These are phyloP conservation scores for Canariomyces notabilis DNA, from an alignment of 2,329 filamentous ascomycete genomes.

Conservation along the genomic window DNA sequence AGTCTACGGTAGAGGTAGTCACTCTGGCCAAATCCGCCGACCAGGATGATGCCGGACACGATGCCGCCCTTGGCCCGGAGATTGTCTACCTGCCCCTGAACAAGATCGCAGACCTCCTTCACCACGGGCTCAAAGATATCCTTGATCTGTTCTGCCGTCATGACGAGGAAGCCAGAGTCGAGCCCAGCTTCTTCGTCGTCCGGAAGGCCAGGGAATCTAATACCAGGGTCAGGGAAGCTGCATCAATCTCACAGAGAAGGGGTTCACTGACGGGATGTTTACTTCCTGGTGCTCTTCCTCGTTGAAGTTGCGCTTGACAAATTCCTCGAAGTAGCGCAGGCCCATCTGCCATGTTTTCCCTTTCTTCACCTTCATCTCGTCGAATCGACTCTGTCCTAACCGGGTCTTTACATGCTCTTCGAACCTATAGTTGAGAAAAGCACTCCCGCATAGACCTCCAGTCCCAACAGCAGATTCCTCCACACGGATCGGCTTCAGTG, in stretches of 20 bases:
- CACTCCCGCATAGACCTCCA: conserved; percentile 71
- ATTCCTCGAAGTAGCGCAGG: conserved; percentile 75
- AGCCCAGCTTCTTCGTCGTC: conserved; percentile 71
- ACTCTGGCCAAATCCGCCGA: conserved; percentile 77
- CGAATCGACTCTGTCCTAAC: conserved; percentile 62
- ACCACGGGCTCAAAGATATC: conserved; percentile 72
- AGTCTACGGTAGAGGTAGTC: conserved; percentile 69
- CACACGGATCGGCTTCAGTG: conserved; percentile 64
- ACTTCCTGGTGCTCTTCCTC: conserved; percentile 72
- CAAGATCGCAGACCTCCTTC: conserved; percentile 63
- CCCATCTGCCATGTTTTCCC: conserved; percentile 77
- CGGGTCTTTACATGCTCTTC: conserved; percentile 68
- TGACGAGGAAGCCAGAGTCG: conserved; percentile 70
- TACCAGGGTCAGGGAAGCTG: conserved; percentile 20
- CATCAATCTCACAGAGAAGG: background rate
- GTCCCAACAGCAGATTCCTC: conserved; percentile 77
- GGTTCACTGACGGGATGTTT: conserved; percentile 59
- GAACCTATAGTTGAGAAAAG: conserved; percentile 75
- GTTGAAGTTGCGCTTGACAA: conserved; percentile 79
- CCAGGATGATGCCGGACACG: conserved; percentile 71
- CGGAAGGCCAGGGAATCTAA: conserved; percentile 65
- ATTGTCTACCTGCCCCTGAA: conserved; percentile 60
- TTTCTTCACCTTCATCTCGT: conserved; percentile 72
- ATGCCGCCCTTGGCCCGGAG: conserved; percentile 57
- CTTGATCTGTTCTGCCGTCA: conserved; percentile 65